Evolutionary conservation across 345 rosid genomes (phyloP), one percentile per base, ranked within the genome.

Genomic region (Mallotus nudiflorus): DNA sequence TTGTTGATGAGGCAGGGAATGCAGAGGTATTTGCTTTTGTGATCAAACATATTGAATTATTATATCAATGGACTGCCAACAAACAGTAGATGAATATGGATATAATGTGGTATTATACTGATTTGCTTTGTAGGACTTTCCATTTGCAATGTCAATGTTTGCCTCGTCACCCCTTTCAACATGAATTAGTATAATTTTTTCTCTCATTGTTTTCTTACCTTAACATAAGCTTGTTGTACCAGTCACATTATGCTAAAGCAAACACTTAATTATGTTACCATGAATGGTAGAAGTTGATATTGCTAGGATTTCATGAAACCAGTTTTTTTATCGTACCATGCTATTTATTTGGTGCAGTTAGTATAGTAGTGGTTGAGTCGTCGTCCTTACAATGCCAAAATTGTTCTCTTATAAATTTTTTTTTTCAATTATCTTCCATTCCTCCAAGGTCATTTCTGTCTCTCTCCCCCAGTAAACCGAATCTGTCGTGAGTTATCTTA

Each of bases 1-100:
- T 83, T 24, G 54, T 46, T 35, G 79, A 56, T 52, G 20, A 57
- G 10, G 71, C 68, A n/a, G 87, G 78, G 63, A 52, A 76, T 1
- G 8, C 3, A 29, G 72, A 69, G 86, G 87, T 83, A 73, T 40
- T 3, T 50, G 31, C 57, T 29, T 33, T 28, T 4, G 4, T 14
- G 2, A 22, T 9, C 42, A 9, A 49, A 39, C 22, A 16, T 15
- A 13, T 59, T 49, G 4, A 39, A 4, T 22, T 11, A 28, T 19
- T 35, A 19, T 22, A 24, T 33, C 9, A 18, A 58, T 31, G 24
- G 42, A 35, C 4, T 12, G 14, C 37, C 9, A 10, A 39, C 27
- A 19, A 19, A 19, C 49, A 25, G 5, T 14, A 62, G 22, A 25
- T 22, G 14, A 42, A 28, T 40, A 4, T 42, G 44, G 44, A 42